phyloP scores from a whole-genome alignment of 192 early-diverging fungal species.

The Backusella morwellensis region DNA sequence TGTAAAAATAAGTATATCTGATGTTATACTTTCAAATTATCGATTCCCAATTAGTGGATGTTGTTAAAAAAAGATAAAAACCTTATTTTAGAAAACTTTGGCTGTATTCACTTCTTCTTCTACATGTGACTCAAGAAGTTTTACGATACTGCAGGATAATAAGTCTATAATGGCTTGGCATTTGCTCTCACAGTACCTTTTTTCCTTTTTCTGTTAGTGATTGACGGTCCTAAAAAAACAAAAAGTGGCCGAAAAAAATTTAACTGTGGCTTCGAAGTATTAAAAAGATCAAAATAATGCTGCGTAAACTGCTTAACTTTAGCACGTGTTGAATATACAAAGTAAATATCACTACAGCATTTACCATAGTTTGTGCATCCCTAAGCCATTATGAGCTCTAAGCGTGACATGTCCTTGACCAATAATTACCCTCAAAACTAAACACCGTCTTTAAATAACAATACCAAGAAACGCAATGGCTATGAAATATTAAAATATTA shows the following conservation, averaged over 20 bases:
- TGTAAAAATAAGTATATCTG: neutral
- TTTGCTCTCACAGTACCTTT: neutral
- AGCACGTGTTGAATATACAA: neutral
- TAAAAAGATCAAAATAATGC: neutral
- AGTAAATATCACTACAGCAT: neutral
- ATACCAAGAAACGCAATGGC: neutral
- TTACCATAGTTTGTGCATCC: neutral
- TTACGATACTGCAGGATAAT: neutral
- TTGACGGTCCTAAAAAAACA: neutral
- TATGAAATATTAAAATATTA: neutral
- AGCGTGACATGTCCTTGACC: neutral
- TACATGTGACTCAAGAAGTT: neutral
- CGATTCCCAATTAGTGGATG: neutral
- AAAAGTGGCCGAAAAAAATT: neutral
- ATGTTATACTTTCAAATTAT: neutral
- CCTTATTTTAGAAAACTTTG: neutral
- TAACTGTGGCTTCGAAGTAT: neutral
- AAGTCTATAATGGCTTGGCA: neutral
- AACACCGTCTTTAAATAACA: neutral
- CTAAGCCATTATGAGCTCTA: neutral
- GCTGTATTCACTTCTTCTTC: neutral
- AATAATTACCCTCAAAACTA: neutral
- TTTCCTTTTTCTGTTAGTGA: neutral
- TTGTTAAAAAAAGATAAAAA: constrained; percentile 3
- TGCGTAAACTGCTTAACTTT: neutral